phyloP scores from a whole-genome alignment of 768 basidiomycete genomes.

The Trametes villosa region DNA sequence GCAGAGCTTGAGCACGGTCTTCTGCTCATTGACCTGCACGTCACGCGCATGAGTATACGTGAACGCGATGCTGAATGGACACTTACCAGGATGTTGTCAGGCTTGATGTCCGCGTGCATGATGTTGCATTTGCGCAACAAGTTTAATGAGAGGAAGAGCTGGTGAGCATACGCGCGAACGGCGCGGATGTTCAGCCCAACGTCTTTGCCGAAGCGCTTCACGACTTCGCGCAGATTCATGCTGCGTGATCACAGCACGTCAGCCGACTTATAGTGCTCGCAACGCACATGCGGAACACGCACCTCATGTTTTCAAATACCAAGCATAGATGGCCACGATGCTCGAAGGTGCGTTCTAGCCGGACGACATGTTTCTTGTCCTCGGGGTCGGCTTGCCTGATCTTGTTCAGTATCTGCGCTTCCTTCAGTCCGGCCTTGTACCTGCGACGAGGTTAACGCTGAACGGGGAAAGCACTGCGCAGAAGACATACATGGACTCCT shows the following conservation, averaged over 20 bases:
- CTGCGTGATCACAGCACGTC: constrained; percentile 43
- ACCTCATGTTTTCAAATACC: constrained; percentile 95
- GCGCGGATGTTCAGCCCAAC: constrained; percentile 95
- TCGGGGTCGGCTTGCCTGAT: constrained; percentile 89
- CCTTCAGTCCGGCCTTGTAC: constrained; percentile 94
- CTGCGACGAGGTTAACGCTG: constrained; percentile 43
- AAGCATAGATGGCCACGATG: constrained; percentile 96
- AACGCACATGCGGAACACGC: constrained; percentile 21
- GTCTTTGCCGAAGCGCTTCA: constrained; percentile 98
- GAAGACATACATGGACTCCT: constrained; percentile 87
- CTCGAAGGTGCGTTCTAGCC: constrained; percentile 94
- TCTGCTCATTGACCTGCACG: constrained; percentile 87
- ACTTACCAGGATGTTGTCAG: constrained; percentile 93
- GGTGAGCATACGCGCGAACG: constrained; percentile 98
- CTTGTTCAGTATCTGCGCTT: constrained; percentile 87
- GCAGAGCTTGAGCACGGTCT: constrained; percentile 91
- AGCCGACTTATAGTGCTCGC: constrained; percentile 8
- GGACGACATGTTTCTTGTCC: constrained; percentile 94
- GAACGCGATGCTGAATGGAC: background rate
- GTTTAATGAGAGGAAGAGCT: constrained; percentile 87
- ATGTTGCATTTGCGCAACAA: constrained; percentile 87
- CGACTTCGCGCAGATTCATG: constrained; percentile 97
- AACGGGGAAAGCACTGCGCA: background rate
- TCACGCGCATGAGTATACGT: background rate
- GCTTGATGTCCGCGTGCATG: constrained; percentile 99